Base-by-base conservation (phyloP, 805 yeast species). In the Ogataea methylovora region DNA sequence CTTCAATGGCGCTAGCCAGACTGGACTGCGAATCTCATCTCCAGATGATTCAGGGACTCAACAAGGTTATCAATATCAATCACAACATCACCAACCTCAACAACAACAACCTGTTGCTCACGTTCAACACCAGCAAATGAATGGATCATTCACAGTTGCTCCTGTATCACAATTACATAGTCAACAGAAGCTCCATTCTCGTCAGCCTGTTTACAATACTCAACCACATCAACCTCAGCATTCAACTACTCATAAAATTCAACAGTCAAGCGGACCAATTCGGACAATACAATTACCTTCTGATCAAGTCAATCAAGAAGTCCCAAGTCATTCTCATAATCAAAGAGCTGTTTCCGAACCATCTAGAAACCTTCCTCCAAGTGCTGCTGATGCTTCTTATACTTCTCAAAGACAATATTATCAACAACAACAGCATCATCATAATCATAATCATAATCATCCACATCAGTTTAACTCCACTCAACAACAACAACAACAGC, bases 181-280 rank as follows among this genome's bases (percentile, higher is more conserved):
- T 6, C 4, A 15, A 15, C 19, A 15, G 5, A 26, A 16, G 5
- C 28, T 8, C 16, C 7, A 14, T 5, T 20, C 19, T 6, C 20
- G 16, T 8, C 4, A 5, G 4, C 28, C 19, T 8, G n/a, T 8
- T 15, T 3, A 4, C 8, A 15, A 26, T 9, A 11, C 9, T 12
- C 35, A 25, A 11, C 40, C 38, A 27, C 32, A 29, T 13, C 38
- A 38, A 15, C 44, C 42, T 17, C 46, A 26, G 15, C 27, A 27
- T 12, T 15, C 16, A 12, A 5, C 5, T 12, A 15, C 27, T 8
- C 28, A 26, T 5, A 16, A 11, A 6, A 23, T 10, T 7, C 8
- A 25, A 8, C 27, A 25, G 4, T 11, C 11, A 27, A 27, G 17
- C n/a, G 34, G 21, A 11, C 31, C 33, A n/a, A n/a, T n/a, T n/a